These are phyloP conservation scores for Lachnellula occidentalis DNA, from an alignment of 2,329 filamentous ascomycete genomes.

Conservation along the genomic window DNA sequence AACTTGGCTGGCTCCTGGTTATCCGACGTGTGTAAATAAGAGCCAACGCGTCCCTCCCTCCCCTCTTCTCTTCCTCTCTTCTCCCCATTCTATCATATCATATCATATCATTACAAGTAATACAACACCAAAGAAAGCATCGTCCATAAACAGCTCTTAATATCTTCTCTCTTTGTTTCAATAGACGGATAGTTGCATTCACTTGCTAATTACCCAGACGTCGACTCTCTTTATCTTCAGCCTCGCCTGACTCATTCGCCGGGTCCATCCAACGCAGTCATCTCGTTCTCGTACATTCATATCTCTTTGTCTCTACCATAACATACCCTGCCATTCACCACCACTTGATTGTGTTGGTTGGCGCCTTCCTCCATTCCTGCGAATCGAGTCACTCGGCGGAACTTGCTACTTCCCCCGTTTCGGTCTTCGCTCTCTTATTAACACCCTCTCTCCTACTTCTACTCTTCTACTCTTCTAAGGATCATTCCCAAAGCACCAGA, in stretches of 20 bases:
- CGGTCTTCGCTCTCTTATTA: constrained; percentile 15
- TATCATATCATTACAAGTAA: background rate
- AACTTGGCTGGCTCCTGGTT: background rate
- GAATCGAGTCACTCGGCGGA: constrained; percentile 20
- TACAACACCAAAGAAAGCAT: constrained; percentile 1
- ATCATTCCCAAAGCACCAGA: background rate
- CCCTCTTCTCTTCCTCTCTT: background rate
- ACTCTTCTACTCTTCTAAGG: background rate
- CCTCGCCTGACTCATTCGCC: constrained; percentile 23
- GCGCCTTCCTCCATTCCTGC: constrained; percentile 10
- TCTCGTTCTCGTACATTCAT: background rate
- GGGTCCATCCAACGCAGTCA: constrained; percentile 3
- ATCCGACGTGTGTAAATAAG: constrained; percentile 6
- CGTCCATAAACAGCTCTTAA: constrained; percentile 1
- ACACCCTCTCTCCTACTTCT: constrained; percentile 5
- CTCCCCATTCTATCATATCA: constrained; percentile 1
- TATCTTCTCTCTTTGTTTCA: constrained; percentile 1
- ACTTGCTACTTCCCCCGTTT: constrained; percentile 18
- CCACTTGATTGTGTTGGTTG: constrained; percentile 23
- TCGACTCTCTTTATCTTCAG: constrained; percentile 15
- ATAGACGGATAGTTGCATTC: constrained; percentile 19
- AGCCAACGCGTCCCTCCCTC: constrained; percentile 2
- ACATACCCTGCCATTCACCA: constrained; percentile 1
- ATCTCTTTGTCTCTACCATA: constrained; percentile 14
- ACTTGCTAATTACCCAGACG: constrained; percentile 18